Evolutionary conservation across 2,329 filamentous ascomycete species (phyloP), one percentile per base, ranked within the genome.

Genomic region (Colletotrichum sidae): DNA sequence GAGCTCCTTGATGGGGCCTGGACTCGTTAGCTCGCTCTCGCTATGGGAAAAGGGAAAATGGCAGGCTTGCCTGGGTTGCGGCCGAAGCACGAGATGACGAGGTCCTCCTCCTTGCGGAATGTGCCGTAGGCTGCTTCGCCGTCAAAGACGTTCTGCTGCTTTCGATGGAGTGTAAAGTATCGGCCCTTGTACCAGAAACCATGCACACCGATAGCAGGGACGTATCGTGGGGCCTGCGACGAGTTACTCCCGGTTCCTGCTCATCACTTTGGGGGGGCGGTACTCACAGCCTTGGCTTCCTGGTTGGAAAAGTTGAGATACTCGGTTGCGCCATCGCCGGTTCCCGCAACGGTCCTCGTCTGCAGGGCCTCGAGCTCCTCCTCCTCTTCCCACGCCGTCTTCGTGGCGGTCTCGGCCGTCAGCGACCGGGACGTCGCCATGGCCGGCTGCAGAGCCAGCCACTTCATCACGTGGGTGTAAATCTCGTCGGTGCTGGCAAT

Each of bases 241-340:
- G 15, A n/a, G 38, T 68, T 17, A 68, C 41, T 58, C 6, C 25
- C 25, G 25, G 25, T 25, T 17, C 8, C 5, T 46, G 44, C n/a
- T 44, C 5, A 8, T 11, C 10, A 8, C 12, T 9, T 17, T 8
- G 6, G 42, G 13, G 13, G 37, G 11, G 12, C 33, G 25, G 11
- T 6, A 74, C 80, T 72, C 67, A 82, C 81, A 41, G 80, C 78
- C 72, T 81, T 82, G 10, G 84, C 83, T 67, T 86, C 83, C 66
- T 87, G 84, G 67, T 84, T 86, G 4, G 86, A 85, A 74, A 88
- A 88, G 72, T 89, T 89, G 54, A 88, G 81, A 69, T 84, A 87
- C 58, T 72, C 74, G 37, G 68, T 71, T 10, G 72, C 72, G 4
- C 61, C 58, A n/a, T 75, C 77, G 12, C 79, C 79, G 15, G 52